Evolutionary conservation across 371 early-diverging fungal genomes (phyloP).

Genomic region (Rhizopus sp.): DNA sequence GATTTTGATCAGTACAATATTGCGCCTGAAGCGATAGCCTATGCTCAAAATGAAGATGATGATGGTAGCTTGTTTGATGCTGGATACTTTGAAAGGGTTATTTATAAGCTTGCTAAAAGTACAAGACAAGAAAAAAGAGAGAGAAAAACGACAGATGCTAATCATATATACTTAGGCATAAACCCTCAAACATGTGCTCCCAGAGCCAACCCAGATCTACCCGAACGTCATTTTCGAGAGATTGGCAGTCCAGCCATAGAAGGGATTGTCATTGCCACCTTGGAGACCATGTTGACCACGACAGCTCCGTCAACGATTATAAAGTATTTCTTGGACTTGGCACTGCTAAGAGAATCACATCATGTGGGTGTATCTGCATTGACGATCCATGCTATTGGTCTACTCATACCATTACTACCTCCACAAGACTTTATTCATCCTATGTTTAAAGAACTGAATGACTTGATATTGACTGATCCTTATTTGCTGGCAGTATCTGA

Average conservation of each 20-base stretch:
- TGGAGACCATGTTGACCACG: constrained; percentile 67
- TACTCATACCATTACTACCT: constrained; percentile 48
- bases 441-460: constrained; percentile 47
- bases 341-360: constrained; percentile 46
- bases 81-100: constrained; percentile 57
- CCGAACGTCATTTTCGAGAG: constrained; percentile 80
- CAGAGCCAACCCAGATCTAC: constrained; percentile 53
- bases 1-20: constrained; percentile 63
- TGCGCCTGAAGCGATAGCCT: constrained; percentile 50
- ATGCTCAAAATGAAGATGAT: constrained; percentile 35
- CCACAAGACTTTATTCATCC: constrained; percentile 43
- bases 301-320: constrained; percentile 45
- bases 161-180: constrained; percentile 31
- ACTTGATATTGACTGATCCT: constrained; percentile 40
- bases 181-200: constrained; percentile 62
- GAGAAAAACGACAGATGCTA: constrained; percentile 24
- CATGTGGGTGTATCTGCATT: constrained; percentile 48
- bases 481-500: constrained; percentile 52
- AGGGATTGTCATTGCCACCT: constrained; percentile 63
- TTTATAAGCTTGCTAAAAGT: constrained; percentile 58
- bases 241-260: constrained; percentile 75
- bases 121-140: constrained; percentile 19
- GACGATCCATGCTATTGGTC: constrained; percentile 49
- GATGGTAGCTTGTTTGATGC: constrained; percentile 52
- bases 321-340: constrained; percentile 45